phyloP scores from a whole-genome alignment of 129 eudicot species.

The Cynara cardunculus region DNA sequence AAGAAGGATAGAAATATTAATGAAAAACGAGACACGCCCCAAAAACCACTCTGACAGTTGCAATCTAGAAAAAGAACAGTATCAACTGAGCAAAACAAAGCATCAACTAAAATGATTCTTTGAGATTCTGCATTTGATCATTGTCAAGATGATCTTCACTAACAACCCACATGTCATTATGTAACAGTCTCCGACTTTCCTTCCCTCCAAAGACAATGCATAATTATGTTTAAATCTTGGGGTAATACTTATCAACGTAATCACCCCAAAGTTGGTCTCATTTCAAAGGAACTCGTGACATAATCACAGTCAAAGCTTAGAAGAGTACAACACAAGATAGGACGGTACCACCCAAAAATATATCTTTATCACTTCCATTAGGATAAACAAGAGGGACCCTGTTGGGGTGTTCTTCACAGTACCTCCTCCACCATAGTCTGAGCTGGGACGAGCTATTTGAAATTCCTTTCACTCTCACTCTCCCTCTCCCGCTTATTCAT shows the following conservation, averaged over 20 bases:
- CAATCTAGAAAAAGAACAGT: not conserved
- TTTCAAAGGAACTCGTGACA: not conserved
- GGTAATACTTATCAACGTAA: not conserved
- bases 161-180: not conserved
- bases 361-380: not conserved
- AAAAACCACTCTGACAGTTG: not conserved
- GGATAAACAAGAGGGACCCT: not conserved
- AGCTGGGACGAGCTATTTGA: no score
- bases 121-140: not conserved
- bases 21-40: not conserved
- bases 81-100: not conserved
- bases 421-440: no score
- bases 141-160: not conserved
- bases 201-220: not conserved
- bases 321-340: not conserved
- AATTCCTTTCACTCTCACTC: no score
- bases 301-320: not conserved
- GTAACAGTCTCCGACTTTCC: not conserved
- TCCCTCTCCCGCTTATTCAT: no score
- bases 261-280: not conserved
- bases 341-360: not conserved
- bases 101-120: not conserved
- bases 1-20: not conserved
- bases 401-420: not conserved
- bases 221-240: not conserved